These are phyloP conservation scores for Claviceps africana DNA, from an alignment of 2,329 filamentous ascomycete species.

Conservation along the genomic window DNA sequence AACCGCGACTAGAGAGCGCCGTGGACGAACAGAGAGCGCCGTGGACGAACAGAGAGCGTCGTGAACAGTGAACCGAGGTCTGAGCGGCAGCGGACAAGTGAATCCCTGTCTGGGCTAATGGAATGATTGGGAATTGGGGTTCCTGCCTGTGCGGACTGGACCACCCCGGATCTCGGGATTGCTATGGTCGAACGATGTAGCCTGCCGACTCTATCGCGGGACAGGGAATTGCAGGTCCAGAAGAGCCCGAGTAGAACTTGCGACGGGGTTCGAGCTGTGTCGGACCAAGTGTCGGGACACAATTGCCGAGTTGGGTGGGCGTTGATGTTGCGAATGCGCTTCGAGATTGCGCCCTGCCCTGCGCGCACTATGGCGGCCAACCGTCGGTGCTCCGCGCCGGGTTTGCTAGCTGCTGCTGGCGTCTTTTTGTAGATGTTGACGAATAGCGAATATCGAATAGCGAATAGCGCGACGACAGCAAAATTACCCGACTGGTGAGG, in stretches of 20 bases:
- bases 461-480: neutral
- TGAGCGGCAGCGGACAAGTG: neutral
- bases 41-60: too few species aligned
- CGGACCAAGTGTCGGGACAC: neutral
- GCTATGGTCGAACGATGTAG: slow-evolving; percentile 2
- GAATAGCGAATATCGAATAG: too few species aligned
- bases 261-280: neutral
- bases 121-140: neutral
- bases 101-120: slow-evolving; percentile 1
- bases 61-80: neutral
- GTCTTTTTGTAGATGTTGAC: neutral
- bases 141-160: neutral
- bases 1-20: neutral
- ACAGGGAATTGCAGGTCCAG: neutral
- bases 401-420: neutral
- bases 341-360: neutral
- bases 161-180: slow-evolving; percentile 2
- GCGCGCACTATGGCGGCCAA: neutral
- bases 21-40: too few species aligned
- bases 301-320: neutral
- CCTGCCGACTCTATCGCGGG: slow-evolving; percentile 1
- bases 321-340: neutral
- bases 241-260: neutral
- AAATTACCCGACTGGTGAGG: neutral
- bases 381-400: neutral